Evolutionary conservation across 208 protist species (phyloP).

Genomic region (Leishmania lainsoni): DNA sequence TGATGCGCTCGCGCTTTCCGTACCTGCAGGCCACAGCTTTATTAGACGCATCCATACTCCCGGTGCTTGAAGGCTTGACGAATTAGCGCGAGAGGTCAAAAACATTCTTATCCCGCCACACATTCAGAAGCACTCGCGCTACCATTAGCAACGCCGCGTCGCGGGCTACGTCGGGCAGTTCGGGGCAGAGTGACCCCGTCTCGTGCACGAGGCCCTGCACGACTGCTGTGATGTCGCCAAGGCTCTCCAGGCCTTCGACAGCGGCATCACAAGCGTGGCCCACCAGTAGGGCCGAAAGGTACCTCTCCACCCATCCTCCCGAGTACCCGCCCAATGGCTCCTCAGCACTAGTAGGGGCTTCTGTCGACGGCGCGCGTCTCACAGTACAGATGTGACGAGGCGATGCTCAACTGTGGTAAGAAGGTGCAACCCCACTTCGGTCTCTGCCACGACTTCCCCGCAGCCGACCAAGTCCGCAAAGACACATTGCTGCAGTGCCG

Average conservation of each 20-base stretch:
- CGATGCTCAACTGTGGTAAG: slow-evolving; percentile 37
- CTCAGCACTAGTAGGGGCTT: not conserved
- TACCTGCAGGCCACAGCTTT: not conserved
- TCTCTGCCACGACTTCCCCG: slow-evolving; percentile 5
- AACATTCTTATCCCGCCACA: slow-evolving; percentile 68
- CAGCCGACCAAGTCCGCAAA: slow-evolving; percentile 14
- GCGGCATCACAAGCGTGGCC: slow-evolving; percentile 29
- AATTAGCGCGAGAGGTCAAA: slow-evolving; percentile 33
- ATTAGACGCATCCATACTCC: not conserved
- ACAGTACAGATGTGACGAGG: slow-evolving; percentile 21
- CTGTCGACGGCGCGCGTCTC: not conserved
- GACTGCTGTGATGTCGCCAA: slow-evolving; percentile 12
- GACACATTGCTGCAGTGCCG: slow-evolving; percentile 21
- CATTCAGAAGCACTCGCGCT: slow-evolving; percentile 17
- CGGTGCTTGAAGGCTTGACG: too few relatives aligned
- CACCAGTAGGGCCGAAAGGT: slow-evolving; percentile 36
- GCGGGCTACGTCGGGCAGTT: slow-evolving; percentile 19
- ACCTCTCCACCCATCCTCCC: slow-evolving; percentile 33
- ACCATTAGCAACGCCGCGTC: slow-evolving; percentile 22
- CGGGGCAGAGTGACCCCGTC: slow-evolving; percentile 4
- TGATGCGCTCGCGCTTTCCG: not conserved
- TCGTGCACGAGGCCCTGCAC: slow-evolving; percentile 31
- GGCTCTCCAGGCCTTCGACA: slow-evolving; percentile 9
- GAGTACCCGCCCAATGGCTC: not conserved
- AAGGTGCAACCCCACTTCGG: slow-evolving; percentile 16